Percentiles rank a stretch among this genome's conserved stretches.
Evolutionary conservation across 768 basidiomycete genomes (phyloP).

Genomic region (Mycena capillaripes): DNA sequence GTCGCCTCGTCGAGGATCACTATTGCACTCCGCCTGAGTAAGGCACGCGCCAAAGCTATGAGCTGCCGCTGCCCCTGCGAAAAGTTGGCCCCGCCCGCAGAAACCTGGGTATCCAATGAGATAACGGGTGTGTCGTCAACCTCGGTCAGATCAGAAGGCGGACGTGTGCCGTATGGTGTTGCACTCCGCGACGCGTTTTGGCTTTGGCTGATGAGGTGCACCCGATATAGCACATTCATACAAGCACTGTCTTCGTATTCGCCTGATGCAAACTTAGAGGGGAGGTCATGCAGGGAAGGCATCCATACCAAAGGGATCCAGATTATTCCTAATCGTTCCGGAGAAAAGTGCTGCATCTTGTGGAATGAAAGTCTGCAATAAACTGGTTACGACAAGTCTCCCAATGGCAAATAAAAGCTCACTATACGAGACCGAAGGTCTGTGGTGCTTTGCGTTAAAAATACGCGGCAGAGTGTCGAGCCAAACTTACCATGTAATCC

Average conservation of each 20-base stretch:
- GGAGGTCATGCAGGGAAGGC: too few relatives aligned
- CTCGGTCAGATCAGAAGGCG: conserved; percentile 61
- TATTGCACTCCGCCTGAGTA: conserved; percentile 78
- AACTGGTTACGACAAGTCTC: not conserved
- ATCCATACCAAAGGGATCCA: conserved; percentile 60
- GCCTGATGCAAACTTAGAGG: conserved; percentile 22
- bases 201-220: conserved; percentile 77
- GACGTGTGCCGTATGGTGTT: conserved; percentile 51
- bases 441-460: not conserved
- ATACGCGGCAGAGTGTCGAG: not conserved
- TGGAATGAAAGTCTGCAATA: conserved; percentile 29
- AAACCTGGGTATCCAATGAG: conserved; percentile 82
- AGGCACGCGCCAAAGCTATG: conserved; percentile 87
- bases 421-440: conserved; percentile 34
- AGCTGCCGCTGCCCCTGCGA: conserved; percentile 93
- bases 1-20: conserved; percentile 92
- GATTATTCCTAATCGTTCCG: conserved; percentile 67
- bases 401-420: not conserved
- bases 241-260: conserved; percentile 88
- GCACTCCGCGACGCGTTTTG: conserved; percentile 61
- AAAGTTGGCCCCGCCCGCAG: conserved; percentile 90
- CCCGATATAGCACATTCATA: conserved; percentile 83
- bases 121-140: conserved; percentile 69
- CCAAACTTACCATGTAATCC: conserved; percentile 57
- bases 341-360: conserved; percentile 69